A percentile compares a stretch with the other conserved stretches of the same genome.
phyloP scores from a whole-genome alignment of 75 land plant genomes.

The Picea sitchensis region DNA sequence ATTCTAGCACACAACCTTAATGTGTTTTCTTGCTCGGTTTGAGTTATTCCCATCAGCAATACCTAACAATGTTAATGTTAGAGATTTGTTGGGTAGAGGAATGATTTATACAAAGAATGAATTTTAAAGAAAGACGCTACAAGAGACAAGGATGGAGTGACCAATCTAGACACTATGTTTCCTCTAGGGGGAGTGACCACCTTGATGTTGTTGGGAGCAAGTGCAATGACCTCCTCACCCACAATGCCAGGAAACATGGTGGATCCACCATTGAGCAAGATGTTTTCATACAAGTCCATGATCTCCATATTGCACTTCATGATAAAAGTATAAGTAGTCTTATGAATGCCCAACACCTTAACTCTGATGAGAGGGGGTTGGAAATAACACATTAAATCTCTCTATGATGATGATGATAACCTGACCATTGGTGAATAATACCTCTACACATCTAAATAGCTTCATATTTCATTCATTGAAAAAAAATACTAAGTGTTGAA shows the following conservation, averaged over 20 bases:
- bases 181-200: slow-evolving; percentile 44
- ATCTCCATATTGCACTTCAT: slow-evolving; percentile 48
- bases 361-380: slow-evolving; percentile 18
- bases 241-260: slow-evolving; percentile 44
- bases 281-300: slow-evolving; percentile 38
- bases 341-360: slow-evolving; percentile 24
- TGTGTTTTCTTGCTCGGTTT: too few species aligned
- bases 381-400: slow-evolving; percentile 22
- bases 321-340: slow-evolving; percentile 37
- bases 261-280: slow-evolving; percentile 45
- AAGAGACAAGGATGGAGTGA: too few species aligned
- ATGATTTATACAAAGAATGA: too few species aligned
- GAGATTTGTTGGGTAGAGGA: too few species aligned
- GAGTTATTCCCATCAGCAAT: too few species aligned
- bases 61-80: too few species aligned
- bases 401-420: slow-evolving; percentile 13
- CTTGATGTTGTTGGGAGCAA: slow-evolving; percentile 41
- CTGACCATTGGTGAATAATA: slow-evolving; percentile 8
- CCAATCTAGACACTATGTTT: slow-evolving; percentile 19
- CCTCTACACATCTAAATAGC: too few species aligned
- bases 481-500: too few species aligned
- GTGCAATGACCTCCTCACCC: slow-evolving; percentile 36
- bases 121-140: too few species aligned
- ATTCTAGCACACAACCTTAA: too few species aligned
- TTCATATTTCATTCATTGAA: too few species aligned